Percentiles rank a stretch among this genome's conserved stretches.
Evolutionary conservation across 2,329 filamentous ascomycete species (phyloP).

Genomic region (Cryoendolithus antarcticus): DNA sequence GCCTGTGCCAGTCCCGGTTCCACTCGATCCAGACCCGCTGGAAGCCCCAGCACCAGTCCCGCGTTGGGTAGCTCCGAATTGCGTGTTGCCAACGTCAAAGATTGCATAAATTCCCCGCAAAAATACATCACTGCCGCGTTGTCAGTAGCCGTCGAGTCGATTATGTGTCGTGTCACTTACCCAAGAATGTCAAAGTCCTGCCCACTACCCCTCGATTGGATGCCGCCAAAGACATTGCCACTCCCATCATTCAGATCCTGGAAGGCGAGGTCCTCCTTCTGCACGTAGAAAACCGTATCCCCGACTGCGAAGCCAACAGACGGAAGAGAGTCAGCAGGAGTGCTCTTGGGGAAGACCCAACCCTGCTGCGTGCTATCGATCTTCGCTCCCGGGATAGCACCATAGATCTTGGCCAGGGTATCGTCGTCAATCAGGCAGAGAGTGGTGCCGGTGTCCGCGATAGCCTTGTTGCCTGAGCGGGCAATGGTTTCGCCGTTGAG

Average conservation of each 20-base stretch:
- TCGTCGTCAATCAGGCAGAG: slow-evolving; percentile 52
- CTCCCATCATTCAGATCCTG: slow-evolving; percentile 41
- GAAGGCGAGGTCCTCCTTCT: slow-evolving; percentile 52
- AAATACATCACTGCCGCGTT: too few species aligned
- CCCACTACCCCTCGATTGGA: slow-evolving; percentile 47
- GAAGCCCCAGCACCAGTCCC: not conserved
- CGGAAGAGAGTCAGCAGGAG: slow-evolving; percentile 43
- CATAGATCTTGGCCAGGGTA: slow-evolving; percentile 51
- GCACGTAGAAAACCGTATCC: slow-evolving; percentile 44
- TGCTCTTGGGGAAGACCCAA: slow-evolving; percentile 48
- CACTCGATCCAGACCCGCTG: not conserved
- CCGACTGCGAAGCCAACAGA: slow-evolving; percentile 52
- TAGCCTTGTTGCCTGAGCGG: slow-evolving; percentile 48
- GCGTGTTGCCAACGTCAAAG: slow-evolving; percentile 41
- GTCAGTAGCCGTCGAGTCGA: too few species aligned
- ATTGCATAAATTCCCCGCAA: slow-evolving; percentile 55
- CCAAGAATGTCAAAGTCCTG: slow-evolving; percentile 50
- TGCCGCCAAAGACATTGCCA: slow-evolving; percentile 52
- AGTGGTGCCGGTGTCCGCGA: slow-evolving; percentile 61
- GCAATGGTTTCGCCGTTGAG: slow-evolving; percentile 44
- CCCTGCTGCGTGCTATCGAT: slow-evolving; percentile 43
- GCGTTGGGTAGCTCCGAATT: not conserved
- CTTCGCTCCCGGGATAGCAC: slow-evolving; percentile 37
- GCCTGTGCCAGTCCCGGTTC: not conserved
- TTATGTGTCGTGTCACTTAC: too few species aligned